Conservation (phyloP, 1,284 basidiomycete genomes). For the Lignosus rhinocerotis region DNA sequence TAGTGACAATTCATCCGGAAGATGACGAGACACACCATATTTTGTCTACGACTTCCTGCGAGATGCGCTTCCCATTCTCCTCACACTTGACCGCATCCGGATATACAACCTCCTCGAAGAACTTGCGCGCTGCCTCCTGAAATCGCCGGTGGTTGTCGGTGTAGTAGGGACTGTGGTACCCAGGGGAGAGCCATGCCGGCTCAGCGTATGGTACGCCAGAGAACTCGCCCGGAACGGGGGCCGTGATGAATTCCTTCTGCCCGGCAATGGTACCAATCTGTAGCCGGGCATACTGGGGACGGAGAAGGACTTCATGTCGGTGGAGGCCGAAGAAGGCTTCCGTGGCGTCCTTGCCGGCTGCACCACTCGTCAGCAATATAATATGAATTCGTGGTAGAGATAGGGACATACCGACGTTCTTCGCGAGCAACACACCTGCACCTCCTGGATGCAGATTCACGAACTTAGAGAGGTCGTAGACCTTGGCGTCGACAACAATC, state of each 20-base stretch:
- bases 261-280: constrained; percentile 78
- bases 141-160: constrained; percentile 69
- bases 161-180: constrained; percentile 86
- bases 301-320: constrained; percentile 81
- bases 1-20: neutral
- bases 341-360: constrained; percentile 83
- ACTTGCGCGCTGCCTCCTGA: constrained; percentile 63
- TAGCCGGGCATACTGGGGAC: constrained; percentile 81
- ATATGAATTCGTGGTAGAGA: neutral
- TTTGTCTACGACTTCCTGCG: constrained; percentile 74
- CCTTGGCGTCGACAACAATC: constrained; percentile 67
- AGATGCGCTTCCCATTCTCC: constrained; percentile 77
- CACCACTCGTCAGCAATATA: neutral
- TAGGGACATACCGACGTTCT: constrained; percentile 37
- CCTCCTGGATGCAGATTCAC: constrained; percentile 70
- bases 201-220: constrained; percentile 89
- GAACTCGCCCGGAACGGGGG: constrained; percentile 64
- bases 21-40: constrained; percentile 51
- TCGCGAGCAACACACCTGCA: constrained; percentile 49
- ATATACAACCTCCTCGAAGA: constrained; percentile 63
- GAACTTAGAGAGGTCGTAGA: constrained; percentile 68
- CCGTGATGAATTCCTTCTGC: constrained; percentile 62
- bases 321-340: constrained; percentile 91
- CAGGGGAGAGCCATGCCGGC: constrained; percentile 82
- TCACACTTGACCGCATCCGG: constrained; percentile 73